Base-by-base conservation (phyloP, 2,329 filamentous ascomycete species). In the Botrytis cinerea region DNA sequence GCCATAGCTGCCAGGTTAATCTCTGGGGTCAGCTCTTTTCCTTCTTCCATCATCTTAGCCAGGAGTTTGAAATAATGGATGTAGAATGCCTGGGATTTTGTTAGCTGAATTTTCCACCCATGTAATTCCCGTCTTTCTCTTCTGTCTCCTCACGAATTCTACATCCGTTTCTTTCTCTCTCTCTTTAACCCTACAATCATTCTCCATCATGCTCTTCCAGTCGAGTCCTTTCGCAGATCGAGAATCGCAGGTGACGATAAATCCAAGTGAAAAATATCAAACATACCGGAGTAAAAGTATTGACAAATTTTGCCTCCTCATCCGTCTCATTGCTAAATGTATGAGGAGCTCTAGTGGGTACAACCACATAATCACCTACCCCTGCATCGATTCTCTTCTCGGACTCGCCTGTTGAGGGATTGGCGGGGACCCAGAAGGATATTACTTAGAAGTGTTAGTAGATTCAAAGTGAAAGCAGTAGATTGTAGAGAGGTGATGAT, bases 41-140 rank as follows among this genome's bases (percentile, higher is more conserved):
- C 72, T 20, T 73, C 66, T 25, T 45, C 72, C n/a, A 73, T 73
- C 25, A 73, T 46, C 1, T 46, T 43, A 14, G 45, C 35, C 2
- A 70, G 32, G 18, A 73, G 40, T 20, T 73, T 73, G 43, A 73
- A 70, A 14, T 73, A 73, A 38, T 73, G 66, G 10, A 73, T 64
- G 48, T 73, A 73, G 46, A 73, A 73, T 20, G 72, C 66, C 66
- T 70, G 8, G 38, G 16, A 20, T 7, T 22, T 48, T 32, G 7
- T 73, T 9, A 63, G 43, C 9, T 3, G 25, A 7, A 6, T 8
- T 16, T 0, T 54, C 25, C 1, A 51, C 0, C 10, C 2, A 32
- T 8, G 4, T 43, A 0, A 43, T 28, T 68, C 28, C 35, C 48
- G 10, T 68, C 32, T 40, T 28, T 28, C 22, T 20, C 12, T 22